phyloP scores from a whole-genome alignment of 1,284 basidiomycete species.

The Ustilago curta region DNA sequence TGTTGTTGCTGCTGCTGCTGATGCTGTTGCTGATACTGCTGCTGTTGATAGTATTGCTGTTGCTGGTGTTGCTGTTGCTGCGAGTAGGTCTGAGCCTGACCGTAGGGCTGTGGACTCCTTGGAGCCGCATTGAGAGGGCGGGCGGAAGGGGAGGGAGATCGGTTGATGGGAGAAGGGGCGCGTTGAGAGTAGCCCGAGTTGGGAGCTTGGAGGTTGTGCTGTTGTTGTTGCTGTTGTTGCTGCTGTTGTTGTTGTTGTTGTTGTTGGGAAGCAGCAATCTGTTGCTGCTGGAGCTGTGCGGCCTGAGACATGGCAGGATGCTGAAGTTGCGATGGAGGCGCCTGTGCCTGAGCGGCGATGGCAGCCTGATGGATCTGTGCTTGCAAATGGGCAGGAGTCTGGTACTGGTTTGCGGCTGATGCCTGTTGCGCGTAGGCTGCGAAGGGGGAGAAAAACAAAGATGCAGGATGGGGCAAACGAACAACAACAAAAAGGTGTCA shows the following conservation, averaged over 20 bases:
- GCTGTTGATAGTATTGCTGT: slow-evolving; percentile 13
- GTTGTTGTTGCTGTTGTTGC: slow-evolving; percentile 39
- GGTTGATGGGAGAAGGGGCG: slow-evolving; percentile 28
- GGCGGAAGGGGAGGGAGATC: slow-evolving; percentile 49
- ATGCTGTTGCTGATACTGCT: slow-evolving; percentile 28
- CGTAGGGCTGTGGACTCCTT: slow-evolving; percentile 39
- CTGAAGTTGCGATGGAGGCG: slow-evolving; percentile 62
- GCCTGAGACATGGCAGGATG: slow-evolving; percentile 64
- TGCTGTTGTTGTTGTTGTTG: slow-evolving; percentile 43
- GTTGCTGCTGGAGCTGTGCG: slow-evolving; percentile 62
- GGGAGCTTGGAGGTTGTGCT: slow-evolving; percentile 51
- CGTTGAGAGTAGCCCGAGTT: slow-evolving; percentile 29
- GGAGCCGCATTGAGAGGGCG: slow-evolving; percentile 35
- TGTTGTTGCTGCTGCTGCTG: slow-evolving; percentile 34
- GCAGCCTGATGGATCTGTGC: slow-evolving; percentile 65
- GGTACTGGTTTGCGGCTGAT: slow-evolving; percentile 39
- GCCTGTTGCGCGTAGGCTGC: slow-evolving; percentile 60
- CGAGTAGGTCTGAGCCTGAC: slow-evolving; percentile 41
- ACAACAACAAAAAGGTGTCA: not conserved
- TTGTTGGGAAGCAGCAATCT: slow-evolving; percentile 48
- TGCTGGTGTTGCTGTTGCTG: slow-evolving; percentile 43
- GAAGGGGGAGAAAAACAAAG: not conserved
- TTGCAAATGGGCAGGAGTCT: slow-evolving; percentile 49
- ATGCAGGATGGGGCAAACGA: not conserved
- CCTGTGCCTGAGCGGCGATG: slow-evolving; percentile 61